These are phyloP conservation scores for Trichoderma sp. DNA, from an alignment of 2,329 filamentous ascomycete genomes.

Conservation along the genomic window DNA sequence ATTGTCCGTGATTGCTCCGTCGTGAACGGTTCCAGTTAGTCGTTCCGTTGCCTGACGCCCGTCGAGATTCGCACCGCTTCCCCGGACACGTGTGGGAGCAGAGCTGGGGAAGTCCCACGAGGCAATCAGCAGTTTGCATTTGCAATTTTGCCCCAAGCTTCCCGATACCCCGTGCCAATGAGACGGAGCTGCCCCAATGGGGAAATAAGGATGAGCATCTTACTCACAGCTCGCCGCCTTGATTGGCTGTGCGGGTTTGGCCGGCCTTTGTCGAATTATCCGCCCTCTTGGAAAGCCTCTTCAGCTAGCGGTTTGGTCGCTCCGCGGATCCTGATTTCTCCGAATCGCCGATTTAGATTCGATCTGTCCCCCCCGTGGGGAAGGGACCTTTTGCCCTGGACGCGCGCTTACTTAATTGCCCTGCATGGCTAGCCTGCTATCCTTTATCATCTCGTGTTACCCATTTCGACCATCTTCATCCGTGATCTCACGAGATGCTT, in stretches of 20 bases:
- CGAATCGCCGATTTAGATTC: constrained; percentile 16
- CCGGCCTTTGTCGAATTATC: constrained; percentile 15
- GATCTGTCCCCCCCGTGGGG: constrained; percentile 11
- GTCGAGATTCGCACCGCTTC: neutral
- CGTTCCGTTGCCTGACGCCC: neutral
- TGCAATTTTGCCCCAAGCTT: neutral
- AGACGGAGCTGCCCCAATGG: constrained; percentile 6
- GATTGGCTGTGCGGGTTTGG: constrained; percentile 8
- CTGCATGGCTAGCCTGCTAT: neutral
- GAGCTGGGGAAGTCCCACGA: neutral
- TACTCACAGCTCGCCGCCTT: neutral
- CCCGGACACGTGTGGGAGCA: neutral
- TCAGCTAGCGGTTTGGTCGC: neutral
- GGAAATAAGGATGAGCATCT: constrained; percentile 12
- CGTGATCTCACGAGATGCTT: neutral
- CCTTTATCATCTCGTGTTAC: constrained; percentile 1
- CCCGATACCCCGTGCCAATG: constrained; percentile 2
- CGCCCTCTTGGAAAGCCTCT: neutral
- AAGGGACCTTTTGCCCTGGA: neutral
- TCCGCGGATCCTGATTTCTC: constrained; percentile 15
- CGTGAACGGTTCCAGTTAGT: neutral
- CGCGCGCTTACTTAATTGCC: constrained; percentile 3
- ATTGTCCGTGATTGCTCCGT: constrained; percentile 3
- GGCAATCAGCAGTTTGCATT: neutral
- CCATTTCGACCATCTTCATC: neutral